Evolutionary conservation across 1,284 basidiomycete species (phyloP).

Genomic region (Termitomyces sp.): DNA sequence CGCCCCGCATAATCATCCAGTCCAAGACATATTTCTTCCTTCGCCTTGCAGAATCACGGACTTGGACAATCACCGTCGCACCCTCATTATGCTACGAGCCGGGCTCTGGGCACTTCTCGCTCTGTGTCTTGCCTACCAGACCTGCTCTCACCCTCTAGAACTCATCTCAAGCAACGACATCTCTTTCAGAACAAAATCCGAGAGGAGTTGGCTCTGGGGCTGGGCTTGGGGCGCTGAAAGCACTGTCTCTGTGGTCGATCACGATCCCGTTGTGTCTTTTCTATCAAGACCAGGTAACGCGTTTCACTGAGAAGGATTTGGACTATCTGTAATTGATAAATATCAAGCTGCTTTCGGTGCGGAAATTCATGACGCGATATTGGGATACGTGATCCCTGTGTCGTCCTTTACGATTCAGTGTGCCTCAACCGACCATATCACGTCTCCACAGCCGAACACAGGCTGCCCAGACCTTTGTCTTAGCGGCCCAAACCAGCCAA

Average conservation of each 20-base stretch:
- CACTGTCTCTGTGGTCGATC: constrained; percentile 74
- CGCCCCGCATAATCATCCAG: background rate
- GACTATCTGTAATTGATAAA: constrained; percentile 9
- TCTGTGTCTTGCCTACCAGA: constrained; percentile 8
- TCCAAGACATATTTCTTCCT: background rate
- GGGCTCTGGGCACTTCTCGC: constrained; percentile 15
- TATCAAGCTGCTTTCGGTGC: constrained; percentile 63
- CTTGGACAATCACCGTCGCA: background rate
- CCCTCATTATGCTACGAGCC: constrained; percentile 13
- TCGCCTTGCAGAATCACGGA: background rate
- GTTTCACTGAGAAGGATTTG: background rate
- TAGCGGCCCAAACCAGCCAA: constrained; percentile 44
- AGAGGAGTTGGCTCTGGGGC: constrained; percentile 51
- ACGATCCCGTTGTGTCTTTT: constrained; percentile 59
- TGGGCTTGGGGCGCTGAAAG: constrained; percentile 75
- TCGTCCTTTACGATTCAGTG: constrained; percentile 64
- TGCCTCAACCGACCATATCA: constrained; percentile 23
- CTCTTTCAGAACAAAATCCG: constrained; percentile 31
- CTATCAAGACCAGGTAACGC: constrained; percentile 47
- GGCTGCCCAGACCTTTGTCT: constrained; percentile 67
- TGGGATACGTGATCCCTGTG: constrained; percentile 75
- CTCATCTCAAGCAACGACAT: background rate
- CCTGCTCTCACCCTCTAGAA: constrained; percentile 15
- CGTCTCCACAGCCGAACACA: constrained; percentile 33
- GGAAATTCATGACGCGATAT: constrained; percentile 61